Percentiles rank a stretch among this genome's conserved stretches.
These are phyloP conservation scores for Lipomyces chichibuensis DNA, from an alignment of 805 yeast species.

Conservation along the genomic window DNA sequence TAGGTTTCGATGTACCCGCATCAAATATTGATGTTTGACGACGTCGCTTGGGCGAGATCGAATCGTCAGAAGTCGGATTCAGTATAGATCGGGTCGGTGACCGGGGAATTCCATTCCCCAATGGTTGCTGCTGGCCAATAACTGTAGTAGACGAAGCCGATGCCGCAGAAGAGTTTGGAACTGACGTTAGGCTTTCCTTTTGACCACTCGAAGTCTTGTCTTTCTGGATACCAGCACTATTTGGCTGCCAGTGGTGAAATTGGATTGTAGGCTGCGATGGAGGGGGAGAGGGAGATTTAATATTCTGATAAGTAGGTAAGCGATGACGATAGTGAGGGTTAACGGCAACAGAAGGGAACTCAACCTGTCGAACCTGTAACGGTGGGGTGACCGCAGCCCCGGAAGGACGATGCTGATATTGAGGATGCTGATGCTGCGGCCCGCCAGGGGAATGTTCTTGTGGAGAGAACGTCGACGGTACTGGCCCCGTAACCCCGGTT, in stretches of 20 bases:
- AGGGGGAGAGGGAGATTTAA: conserved; percentile 18
- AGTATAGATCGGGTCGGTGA: conserved; percentile 29
- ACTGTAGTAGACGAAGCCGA: conserved; percentile 1
- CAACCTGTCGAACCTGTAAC: conserved; percentile 26
- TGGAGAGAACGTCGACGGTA: conserved; percentile 13
- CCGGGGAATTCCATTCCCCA: conserved; percentile 26
- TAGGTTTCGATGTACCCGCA: conserved; percentile 15
- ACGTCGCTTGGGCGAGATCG: conserved; percentile 29
- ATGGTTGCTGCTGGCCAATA: conserved; percentile 11
- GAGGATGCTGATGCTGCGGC: conserved; percentile 11
- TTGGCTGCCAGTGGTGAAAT: conserved; percentile 35
- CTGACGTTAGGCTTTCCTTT: conserved; percentile 9
- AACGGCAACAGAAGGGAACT: conserved; percentile 10
- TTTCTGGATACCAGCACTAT: conserved; percentile 5
- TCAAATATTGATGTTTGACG: conserved; percentile 24
- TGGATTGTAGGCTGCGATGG: conserved; percentile 27
- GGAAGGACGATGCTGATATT: conserved; percentile 1
- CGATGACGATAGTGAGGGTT: not conserved
- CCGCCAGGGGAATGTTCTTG: conserved; percentile 22
- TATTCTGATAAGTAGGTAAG: conserved; percentile 11
- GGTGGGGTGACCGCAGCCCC: conserved; percentile 22
- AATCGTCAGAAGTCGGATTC: conserved; percentile 19
- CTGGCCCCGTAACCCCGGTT: conserved; percentile 2
- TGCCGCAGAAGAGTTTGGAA: not conserved
- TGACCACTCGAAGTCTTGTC: conserved; percentile 9